Conservation (phyloP, 1,284 basidiomycete species). For the Cryptococcus amylolentus region DNA sequence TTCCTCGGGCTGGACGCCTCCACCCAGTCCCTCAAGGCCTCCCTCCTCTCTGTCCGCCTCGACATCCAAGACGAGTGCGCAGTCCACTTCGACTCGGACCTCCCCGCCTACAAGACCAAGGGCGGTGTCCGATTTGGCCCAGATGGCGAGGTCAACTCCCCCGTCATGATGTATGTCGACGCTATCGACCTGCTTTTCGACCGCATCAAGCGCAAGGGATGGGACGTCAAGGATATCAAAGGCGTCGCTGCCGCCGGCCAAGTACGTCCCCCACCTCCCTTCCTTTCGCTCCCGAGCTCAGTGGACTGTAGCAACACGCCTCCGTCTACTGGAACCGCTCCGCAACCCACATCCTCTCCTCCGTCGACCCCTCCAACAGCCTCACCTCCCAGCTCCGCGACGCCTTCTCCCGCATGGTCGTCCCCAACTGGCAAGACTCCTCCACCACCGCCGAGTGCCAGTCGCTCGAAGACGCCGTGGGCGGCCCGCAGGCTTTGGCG, state of each 20-base stretch:
- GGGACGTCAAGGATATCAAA: conserved; percentile 29
- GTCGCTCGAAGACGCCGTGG: conserved; percentile 61
- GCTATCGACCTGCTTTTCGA: conserved; percentile 75
- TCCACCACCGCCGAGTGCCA: conserved; percentile 73
- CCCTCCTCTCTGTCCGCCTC: conserved; percentile 60
- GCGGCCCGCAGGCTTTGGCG: conserved; percentile 67
- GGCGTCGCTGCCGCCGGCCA: conserved; percentile 43
- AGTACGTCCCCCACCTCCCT: conserved; percentile 18
- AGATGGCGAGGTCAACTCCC: conserved; percentile 67
- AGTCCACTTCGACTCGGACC: conserved; percentile 76
- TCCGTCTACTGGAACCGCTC: conserved; percentile 76
- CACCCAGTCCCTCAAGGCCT: conserved; percentile 76
- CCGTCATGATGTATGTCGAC: conserved; percentile 78
- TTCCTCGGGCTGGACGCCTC: conserved; percentile 85
- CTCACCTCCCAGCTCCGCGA: conserved; percentile 52
- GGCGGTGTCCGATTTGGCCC: conserved; percentile 69
- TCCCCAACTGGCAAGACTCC: conserved; percentile 91
- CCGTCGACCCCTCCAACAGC: conserved; percentile 56
- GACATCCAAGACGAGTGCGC: conserved; percentile 66
- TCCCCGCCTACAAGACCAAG: conserved; percentile 67
- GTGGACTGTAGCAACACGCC: conserved; percentile 70
- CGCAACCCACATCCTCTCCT: conserved; percentile 57
- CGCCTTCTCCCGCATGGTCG: conserved; percentile 67
- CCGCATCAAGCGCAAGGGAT: conserved; percentile 60
- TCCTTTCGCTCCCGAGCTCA: neutral